Conservation (phyloP, 257 asterid species). For the Solanum bulbocastanum region DNA sequence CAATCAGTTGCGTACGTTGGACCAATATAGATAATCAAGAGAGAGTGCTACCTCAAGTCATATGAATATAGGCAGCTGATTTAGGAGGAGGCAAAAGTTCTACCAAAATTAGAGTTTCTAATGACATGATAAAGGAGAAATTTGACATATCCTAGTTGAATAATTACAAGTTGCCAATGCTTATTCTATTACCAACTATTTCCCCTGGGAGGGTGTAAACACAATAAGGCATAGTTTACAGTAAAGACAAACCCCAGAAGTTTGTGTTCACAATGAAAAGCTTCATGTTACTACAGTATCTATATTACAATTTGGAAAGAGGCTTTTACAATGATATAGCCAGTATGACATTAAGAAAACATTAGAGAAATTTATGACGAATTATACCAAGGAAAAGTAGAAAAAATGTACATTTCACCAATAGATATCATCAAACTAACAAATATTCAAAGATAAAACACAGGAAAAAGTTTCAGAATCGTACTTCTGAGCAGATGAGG, state of each 20-base stretch:
- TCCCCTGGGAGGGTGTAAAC: not conserved
- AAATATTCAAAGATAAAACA: slow-evolving; percentile 15
- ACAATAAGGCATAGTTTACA: not conserved
- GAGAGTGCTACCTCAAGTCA: not conserved
- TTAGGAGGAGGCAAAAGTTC: not conserved
- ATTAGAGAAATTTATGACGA: not conserved
- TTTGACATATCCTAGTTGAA: not conserved
- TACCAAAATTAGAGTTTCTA: not conserved
- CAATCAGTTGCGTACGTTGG: not conserved
- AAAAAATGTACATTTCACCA: not conserved
- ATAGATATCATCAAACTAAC: not conserved
- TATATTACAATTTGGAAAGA: not conserved
- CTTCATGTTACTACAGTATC: not conserved
- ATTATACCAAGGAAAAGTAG: not conserved
- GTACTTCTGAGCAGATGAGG: slow-evolving; percentile 97
- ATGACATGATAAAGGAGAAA: not conserved
- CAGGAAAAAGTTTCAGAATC: slow-evolving; percentile 15
- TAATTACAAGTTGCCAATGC: not conserved
- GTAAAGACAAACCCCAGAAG: not conserved
- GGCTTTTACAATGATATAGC: not conserved
- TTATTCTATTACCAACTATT: not conserved
- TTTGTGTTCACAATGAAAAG: not conserved
- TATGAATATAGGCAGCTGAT: not conserved
- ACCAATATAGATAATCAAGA: not conserved
- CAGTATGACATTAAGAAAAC: not conserved